Evolutionary conservation across 805 yeast species (phyloP).

Genomic region (Yamadazyma paraphyllophila): DNA sequence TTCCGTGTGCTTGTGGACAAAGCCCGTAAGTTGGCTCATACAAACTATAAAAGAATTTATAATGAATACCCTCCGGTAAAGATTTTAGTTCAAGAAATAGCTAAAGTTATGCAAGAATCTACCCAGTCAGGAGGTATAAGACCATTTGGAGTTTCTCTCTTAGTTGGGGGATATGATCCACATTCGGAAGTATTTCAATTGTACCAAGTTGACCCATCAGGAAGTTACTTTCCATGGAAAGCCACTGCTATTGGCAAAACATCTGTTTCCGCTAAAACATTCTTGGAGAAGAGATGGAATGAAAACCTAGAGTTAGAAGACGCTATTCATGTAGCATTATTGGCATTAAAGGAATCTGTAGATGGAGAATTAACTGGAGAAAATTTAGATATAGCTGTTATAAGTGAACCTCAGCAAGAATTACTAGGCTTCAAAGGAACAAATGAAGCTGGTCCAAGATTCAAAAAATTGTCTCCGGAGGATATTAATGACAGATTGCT

Average conservation of each 20-base stretch:
- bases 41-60: conserved; percentile 87
- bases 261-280: conserved; percentile 93
- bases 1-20: conserved; percentile 91
- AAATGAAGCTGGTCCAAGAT: conserved; percentile 82
- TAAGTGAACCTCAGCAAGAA: conserved; percentile 79
- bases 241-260: conserved; percentile 99
- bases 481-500: conserved; percentile 96
- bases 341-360: conserved; percentile 92
- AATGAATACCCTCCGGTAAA: conserved; percentile 97
- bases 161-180: conserved; percentile 93
- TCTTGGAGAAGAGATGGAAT: conserved; percentile 97
- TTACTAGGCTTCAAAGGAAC: conserved; percentile 86
- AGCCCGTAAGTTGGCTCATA: conserved; percentile 90
- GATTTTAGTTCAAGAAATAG: conserved; percentile 89
- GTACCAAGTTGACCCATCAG: conserved; percentile 97
- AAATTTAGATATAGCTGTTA: conserved; percentile 86
- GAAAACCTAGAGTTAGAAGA: conserved; percentile 96
- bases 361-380: conserved; percentile 98
- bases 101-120: conserved; percentile 97
- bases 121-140: conserved; percentile 98
- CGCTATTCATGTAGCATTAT: conserved; percentile 92
- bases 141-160: conserved; percentile 94
- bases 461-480: conserved; percentile 77
- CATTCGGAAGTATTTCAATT: conserved; percentile 65
- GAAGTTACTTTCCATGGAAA: conserved; percentile 98